Base-by-base conservation (phyloP, 2,329 filamentous ascomycete species). In the Xylaria sp. region DNA sequence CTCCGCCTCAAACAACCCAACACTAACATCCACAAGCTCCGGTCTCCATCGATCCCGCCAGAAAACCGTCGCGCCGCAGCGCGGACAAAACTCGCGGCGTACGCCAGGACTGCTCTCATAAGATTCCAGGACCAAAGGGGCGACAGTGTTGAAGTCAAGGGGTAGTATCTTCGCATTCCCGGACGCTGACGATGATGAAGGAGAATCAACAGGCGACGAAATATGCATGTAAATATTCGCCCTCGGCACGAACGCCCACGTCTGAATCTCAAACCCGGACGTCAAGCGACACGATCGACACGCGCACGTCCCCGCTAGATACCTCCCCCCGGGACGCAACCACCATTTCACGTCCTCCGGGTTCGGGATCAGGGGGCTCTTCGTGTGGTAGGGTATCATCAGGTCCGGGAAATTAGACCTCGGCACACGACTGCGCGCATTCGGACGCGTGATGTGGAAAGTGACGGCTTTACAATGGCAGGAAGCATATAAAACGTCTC, bases 211-310 rank as follows among this genome's bases (percentile, higher is more conserved):
- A 30, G 23, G 23, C 1, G 23, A 30, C 5, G 23, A 30, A 30
- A 30, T 30, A 5, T 30, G 23, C 23, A 30, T 5, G 23, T 30
- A 5, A 5, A 30, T 83, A 65, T 87, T 85, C 1, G 73, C 70
- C n/a, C 77, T 76, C 0, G 85, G 84, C 0, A 89, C 74, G 67
- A 89, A 90, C 0, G 83, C 78, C 87, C 87, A 90, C 0, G 80
- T 75, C 65, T 87, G 81, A 52, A 89, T 79, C 58, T 88, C 84
- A 63, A 84, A 86, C 2, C 86, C 86, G 0, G 82, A 79, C 0
- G 74, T 72, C 2, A 85, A 74, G 4, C 86, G 82, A 69, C 87
- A 91, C 1, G 83, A 82, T 4, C 73, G 76, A 70, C 87, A 90
- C 1, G 79, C 77, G 66, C 86, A 89, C 6, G 81, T 78, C 1